A percentile compares a stretch with the other conserved stretches of the same genome.
Evolutionary conservation across 148 eudicot species (phyloP).

Genomic region (Fallopia convolvulus): DNA sequence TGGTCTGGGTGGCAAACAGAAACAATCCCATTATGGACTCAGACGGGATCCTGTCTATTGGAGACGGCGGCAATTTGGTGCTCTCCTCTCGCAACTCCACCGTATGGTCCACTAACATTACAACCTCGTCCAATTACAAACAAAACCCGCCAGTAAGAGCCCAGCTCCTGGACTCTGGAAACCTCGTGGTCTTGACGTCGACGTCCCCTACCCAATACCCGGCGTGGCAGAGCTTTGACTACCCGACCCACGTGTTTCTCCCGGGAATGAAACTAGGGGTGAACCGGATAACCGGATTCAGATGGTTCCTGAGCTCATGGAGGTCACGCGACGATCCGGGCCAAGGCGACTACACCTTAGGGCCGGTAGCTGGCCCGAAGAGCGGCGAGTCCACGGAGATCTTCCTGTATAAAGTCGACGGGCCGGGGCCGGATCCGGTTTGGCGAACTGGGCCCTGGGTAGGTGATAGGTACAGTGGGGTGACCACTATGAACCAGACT

Average conservation of each 20-base stretch:
- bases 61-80: conserved; percentile 19
- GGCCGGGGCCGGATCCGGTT: conserved; percentile 11
- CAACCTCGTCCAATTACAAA: neutral
- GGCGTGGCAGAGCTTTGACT: conserved; percentile 54
- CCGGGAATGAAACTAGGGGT: conserved; percentile 40
- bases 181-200: conserved; percentile 14
- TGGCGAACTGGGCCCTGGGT: conserved; percentile 43
- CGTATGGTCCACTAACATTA: conserved; percentile 32
- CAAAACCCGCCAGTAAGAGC: neutral
- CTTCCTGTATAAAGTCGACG: conserved; percentile 25
- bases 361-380: conserved; percentile 11
- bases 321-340: conserved; percentile 36
- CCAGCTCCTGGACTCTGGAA: conserved; percentile 30
- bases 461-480: conserved; percentile 36
- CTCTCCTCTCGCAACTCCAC: conserved; percentile 13
- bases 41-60: conserved; percentile 18
- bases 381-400: conserved; percentile 34
- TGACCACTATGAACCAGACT: conserved; percentile 27
- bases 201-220: neutral
- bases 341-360: conserved; percentile 24
- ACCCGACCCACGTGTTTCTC: conserved; percentile 32
- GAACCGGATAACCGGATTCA: conserved; percentile 27
- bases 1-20: conserved; percentile 61
- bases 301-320: conserved; percentile 39
- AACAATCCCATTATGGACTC: conserved; percentile 27